Conservation (phyloP, 177 flowering plant species). For the Vitis hybrid region DNA sequence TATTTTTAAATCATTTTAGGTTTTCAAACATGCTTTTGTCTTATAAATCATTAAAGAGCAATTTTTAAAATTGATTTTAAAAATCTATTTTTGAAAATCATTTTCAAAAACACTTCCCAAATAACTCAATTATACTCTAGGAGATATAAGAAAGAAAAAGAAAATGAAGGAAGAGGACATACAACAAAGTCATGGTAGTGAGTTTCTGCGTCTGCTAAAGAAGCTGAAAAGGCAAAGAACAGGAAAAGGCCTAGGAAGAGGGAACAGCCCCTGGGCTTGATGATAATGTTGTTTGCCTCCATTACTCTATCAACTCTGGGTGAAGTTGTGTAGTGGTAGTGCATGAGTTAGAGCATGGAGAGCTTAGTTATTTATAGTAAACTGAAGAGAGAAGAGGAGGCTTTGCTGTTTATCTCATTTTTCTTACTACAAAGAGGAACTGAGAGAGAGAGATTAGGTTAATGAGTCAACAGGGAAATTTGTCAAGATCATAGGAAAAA, state of each 20-base stretch:
- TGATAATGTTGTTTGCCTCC: slow-evolving; percentile 11
- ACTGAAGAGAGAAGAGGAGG: neutral
- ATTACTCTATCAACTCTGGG: slow-evolving; percentile 1
- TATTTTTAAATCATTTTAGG: too few relatives aligned
- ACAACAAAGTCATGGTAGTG: slow-evolving; percentile 40
- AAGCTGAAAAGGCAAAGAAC: slow-evolving; percentile 14
- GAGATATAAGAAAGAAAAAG: neutral
- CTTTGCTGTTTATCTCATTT: too few relatives aligned
- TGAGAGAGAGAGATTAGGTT: slow-evolving; percentile 22
- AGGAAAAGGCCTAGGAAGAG: slow-evolving; percentile 9
- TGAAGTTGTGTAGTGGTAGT: neutral
- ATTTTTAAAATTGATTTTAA: too few relatives aligned
- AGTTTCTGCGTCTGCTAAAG: slow-evolving; percentile 25
- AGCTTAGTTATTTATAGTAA: slow-evolving; percentile 18
- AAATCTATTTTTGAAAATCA: too few relatives aligned
- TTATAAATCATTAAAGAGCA: too few relatives aligned
- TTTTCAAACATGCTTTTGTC: too few relatives aligned
- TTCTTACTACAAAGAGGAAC: too few relatives aligned
- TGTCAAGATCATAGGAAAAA: slow-evolving; percentile 3
- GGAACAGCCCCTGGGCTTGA: slow-evolving; percentile 8
- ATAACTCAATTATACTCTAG: neutral
- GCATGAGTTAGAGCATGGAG: neutral
- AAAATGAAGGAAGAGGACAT: slow-evolving; percentile 11
- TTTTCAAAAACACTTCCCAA: neutral
- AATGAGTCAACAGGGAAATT: slow-evolving; percentile 18